phyloP scores from a whole-genome alignment of 495 filamentous ascomycete species.

The Lepraria neglecta region DNA sequence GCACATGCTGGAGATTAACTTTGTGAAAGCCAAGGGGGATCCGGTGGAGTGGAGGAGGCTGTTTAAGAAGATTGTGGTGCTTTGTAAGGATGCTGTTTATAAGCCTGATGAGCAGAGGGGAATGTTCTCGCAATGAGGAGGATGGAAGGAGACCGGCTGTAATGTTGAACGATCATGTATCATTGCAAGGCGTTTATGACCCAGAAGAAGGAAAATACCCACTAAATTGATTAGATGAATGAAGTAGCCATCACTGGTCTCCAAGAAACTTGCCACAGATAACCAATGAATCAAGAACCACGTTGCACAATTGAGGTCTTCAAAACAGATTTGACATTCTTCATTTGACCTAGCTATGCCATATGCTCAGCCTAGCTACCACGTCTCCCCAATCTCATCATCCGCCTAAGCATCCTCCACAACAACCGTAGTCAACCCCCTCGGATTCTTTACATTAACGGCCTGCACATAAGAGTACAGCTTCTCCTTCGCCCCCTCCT shows the following conservation, averaged over 20 bases:
- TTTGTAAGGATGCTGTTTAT: constrained; percentile 75
- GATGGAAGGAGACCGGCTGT: no score
- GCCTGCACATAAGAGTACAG: constrained; percentile 99
- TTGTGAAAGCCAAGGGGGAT: constrained; percentile 92
- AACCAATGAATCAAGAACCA: background rate
- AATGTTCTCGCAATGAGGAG: constrained; percentile 16
- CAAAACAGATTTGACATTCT: background rate
- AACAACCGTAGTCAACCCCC: constrained; percentile 86
- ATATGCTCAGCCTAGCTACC: background rate
- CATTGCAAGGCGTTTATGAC: background rate
- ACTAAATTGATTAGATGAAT: background rate
- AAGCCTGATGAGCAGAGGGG: constrained; percentile 37
- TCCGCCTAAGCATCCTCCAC: constrained; percentile 48
- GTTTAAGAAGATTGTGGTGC: constrained; percentile 83
- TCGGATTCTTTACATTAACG: constrained; percentile 97
- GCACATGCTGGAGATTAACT: constrained; percentile 75
- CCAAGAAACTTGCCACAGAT: no score
- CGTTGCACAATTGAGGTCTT: background rate
- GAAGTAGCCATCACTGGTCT: background rate
- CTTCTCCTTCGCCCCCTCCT: constrained; percentile 97
- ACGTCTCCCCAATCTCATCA: background rate
- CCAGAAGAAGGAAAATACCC: background rate
- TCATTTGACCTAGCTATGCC: constrained; percentile 7
- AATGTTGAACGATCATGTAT: background rate
- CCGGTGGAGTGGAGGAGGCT: constrained; percentile 95